Evolutionary conservation across 2,329 filamentous ascomycete species (phyloP), one percentile per base, ranked within the genome.

Genomic region (Didymella segeticola): DNA sequence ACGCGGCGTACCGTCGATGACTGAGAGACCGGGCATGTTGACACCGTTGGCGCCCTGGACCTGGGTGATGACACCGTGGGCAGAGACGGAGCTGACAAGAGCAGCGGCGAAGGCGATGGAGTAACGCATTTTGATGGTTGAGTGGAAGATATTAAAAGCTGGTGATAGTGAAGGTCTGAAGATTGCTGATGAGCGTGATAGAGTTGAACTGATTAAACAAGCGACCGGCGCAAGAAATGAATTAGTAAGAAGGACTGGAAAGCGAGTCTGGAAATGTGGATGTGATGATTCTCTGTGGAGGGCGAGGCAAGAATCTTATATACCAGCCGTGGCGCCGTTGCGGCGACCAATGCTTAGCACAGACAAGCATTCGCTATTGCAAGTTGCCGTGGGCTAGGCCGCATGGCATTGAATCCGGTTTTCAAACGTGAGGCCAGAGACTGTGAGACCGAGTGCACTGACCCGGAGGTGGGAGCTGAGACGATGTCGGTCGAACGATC

Each of bases 1-100:
- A 67, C 87, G 85, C 43, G 86, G 87, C 57, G 86, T 89, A 64
- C 86, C 86, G 57, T 89, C 86, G 39, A 79, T 78, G 60, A 88
- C 83, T 14, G 82, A 81, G 41, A 87, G 80, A 70, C 82, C 85
- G 27, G 85, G 83, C 84, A 88, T 87, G 58, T 70, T 79, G 36
- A 87, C 85, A 58, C 82, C 81, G 64, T 88, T 88, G 61, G 84
- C 83, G 48, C 85, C 85, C 61, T 79, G 71, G 57, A 86, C 77
- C 34, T 78, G 72, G 62, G 81, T 80, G 64, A 87, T 76, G 49
- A 86, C 76, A 71, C 85, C 84, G 74, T 88, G 85, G 47, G 82
- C 83, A 41, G 81, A 80, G 62, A 79, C 78, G 60, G 79, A 73
- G 61, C 78, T 75, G 52, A 73, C 71, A 47, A 79, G 69, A 64